Conservation (phyloP, 75 land plant species). For the Selaginella moellendorffii region DNA sequence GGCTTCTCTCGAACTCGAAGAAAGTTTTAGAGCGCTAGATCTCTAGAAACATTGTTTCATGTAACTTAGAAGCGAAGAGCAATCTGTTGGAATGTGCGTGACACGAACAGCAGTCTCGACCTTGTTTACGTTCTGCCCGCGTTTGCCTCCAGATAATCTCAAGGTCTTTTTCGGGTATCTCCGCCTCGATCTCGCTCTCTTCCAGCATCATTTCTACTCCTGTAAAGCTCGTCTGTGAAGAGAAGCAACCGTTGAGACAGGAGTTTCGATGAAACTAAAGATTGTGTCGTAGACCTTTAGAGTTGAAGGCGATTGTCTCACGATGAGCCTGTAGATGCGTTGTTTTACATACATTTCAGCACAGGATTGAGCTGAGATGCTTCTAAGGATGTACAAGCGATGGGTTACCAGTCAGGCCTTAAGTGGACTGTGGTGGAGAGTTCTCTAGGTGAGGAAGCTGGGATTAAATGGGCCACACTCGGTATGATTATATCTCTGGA, state of each 20-base stretch:
- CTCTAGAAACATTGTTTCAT: background rate
- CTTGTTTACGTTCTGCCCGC: conserved; percentile 98
- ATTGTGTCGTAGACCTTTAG: conserved; percentile 82
- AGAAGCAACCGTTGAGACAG: background rate
- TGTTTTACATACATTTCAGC: conserved; percentile 26
- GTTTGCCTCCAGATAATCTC: conserved; percentile 88
- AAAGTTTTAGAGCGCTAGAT: background rate
- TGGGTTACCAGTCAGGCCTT: conserved; percentile 86
- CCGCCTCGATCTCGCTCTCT: conserved; percentile 62
- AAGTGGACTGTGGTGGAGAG: conserved; percentile 73
- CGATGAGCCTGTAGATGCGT: conserved; percentile 88
- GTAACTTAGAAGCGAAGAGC: conserved; percentile 78
- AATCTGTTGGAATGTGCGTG: conserved; percentile 81
- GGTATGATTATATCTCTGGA: conserved; percentile 83
- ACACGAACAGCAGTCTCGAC: conserved; percentile 98
- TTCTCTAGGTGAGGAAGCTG: conserved; percentile 89
- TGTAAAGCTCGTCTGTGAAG: conserved; percentile 84
- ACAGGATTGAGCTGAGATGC: conserved; percentile 99
- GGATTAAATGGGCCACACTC: conserved; percentile 81
- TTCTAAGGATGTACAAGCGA: conserved; percentile 85
- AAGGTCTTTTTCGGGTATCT: conserved; percentile 86
- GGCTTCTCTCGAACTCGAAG: conserved; percentile 69
- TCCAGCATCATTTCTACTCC: conserved; percentile 95
- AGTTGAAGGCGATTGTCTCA: conserved; percentile 84
- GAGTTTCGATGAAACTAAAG: background rate